A percentile compares a stretch with the other conserved stretches of the same genome.
phyloP scores from a whole-genome alignment of 345 rosid genomes.

The Citrus cavaleriei region DNA sequence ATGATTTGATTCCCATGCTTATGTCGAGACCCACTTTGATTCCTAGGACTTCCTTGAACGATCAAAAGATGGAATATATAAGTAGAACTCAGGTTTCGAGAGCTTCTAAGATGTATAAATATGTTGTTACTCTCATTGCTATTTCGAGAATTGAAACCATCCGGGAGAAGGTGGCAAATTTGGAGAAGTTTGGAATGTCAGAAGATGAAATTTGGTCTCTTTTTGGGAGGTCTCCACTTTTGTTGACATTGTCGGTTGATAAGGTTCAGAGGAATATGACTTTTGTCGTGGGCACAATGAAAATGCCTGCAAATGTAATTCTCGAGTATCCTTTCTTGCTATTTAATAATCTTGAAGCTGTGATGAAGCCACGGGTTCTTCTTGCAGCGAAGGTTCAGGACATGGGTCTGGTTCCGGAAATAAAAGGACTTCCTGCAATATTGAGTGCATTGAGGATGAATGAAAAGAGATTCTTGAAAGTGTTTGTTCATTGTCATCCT shows the following conservation, averaged over 20 bases:
- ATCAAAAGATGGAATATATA: constrained; percentile 63
- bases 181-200: constrained; percentile 68
- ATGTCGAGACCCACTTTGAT: constrained; percentile 69
- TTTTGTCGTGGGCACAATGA: constrained; percentile 60
- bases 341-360: constrained; percentile 46
- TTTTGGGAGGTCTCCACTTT: constrained; percentile 50
- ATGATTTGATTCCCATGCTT: constrained; percentile 57
- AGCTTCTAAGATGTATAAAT: constrained; percentile 67
- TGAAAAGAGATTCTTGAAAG: constrained; percentile 55
- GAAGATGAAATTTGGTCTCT: constrained; percentile 66
- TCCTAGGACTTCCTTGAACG: constrained; percentile 54
- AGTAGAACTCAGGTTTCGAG: constrained; percentile 46
- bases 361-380: constrained; percentile 55
- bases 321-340: constrained; percentile 52
- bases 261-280: constrained; percentile 92
- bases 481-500: constrained; percentile 55
- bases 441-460: constrained; percentile 65
- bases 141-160: constrained; percentile 69
- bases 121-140: constrained; percentile 58
- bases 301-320: constrained; percentile 48
- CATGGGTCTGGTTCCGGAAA: constrained; percentile 51
- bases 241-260: constrained; percentile 63
- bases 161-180: constrained; percentile 55
- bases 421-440: constrained; percentile 23
- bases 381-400: constrained; percentile 59